Conservation (phyloP, 495 filamentous ascomycete genomes). For the Penicillium goetzii region DNA sequence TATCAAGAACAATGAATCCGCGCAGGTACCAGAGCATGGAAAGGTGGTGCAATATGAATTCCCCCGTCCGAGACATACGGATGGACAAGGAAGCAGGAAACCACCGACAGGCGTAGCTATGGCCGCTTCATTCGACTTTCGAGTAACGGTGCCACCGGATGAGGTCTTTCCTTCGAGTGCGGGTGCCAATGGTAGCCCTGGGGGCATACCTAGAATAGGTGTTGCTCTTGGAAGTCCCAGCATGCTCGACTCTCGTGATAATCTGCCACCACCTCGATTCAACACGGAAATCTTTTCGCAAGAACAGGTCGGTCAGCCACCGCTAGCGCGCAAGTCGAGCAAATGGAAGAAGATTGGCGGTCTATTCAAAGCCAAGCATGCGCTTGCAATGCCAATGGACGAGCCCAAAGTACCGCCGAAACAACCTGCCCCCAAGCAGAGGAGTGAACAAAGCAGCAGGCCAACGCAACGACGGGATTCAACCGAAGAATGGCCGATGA, state of each 20-base stretch:
- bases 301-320: slow-evolving; percentile 28
- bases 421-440: not conserved
- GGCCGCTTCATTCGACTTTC: slow-evolving; percentile 43
- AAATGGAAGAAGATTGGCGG: slow-evolving; percentile 63
- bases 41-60: slow-evolving; percentile 24
- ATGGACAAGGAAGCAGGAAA: slow-evolving; percentile 25
- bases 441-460: not conserved
- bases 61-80: slow-evolving; percentile 30
- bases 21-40: slow-evolving; percentile 15
- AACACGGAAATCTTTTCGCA: slow-evolving; percentile 23
- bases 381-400: slow-evolving; percentile 29
- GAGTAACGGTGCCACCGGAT: slow-evolving; percentile 36
- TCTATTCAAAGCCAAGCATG: slow-evolving; percentile 53
- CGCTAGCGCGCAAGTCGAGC: slow-evolving; percentile 48
- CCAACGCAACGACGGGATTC: slow-evolving; percentile 10
- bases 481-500: slow-evolving; percentile 40
- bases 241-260: slow-evolving; percentile 31
- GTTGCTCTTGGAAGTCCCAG: slow-evolving; percentile 59
- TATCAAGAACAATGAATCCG: slow-evolving; percentile 16
- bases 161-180: slow-evolving; percentile 28
- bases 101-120: slow-evolving; percentile 16
- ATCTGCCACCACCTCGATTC: slow-evolving; percentile 30
- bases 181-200: slow-evolving; percentile 18
- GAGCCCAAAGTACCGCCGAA: slow-evolving; percentile 14
- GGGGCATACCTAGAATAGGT: slow-evolving; percentile 49